These are phyloP conservation scores for Clavispora asparagi DNA, from an alignment of 805 yeast genomes.

Conservation along the genomic window DNA sequence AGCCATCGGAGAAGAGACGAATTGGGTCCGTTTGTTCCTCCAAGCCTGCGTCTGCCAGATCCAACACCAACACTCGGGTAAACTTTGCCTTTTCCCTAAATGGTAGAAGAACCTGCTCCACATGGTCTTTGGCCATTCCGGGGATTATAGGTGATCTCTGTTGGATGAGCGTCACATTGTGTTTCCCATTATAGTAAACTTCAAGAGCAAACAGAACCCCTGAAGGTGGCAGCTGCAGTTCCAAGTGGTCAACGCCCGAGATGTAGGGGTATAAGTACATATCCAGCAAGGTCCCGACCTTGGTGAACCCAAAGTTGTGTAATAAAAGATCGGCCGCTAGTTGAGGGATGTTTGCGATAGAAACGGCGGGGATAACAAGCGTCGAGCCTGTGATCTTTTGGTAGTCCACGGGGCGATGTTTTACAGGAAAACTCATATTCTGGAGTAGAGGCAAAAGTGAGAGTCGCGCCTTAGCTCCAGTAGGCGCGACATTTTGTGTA, in stretches of 20 bases:
- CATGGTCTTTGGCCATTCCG: slow-evolving; percentile 46
- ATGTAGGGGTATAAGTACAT: slow-evolving; percentile 71
- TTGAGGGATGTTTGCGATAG: slow-evolving; percentile 90
- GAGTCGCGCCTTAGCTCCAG: not conserved
- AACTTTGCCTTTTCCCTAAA: slow-evolving; percentile 41
- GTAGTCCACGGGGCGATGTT: not conserved
- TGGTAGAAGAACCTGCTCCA: slow-evolving; percentile 46
- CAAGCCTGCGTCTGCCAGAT: slow-evolving; percentile 68
- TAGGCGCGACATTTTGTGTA: not conserved
- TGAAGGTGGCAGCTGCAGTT: slow-evolving; percentile 2
- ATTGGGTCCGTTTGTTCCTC: slow-evolving; percentile 19
- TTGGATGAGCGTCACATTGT: slow-evolving; percentile 57
- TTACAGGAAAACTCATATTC: slow-evolving; percentile 2
- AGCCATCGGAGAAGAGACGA: slow-evolving; percentile 25
- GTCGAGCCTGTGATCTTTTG: slow-evolving; percentile 23
- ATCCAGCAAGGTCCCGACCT: slow-evolving; percentile 55
- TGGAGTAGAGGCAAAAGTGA: not conserved
- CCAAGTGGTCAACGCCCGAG: slow-evolving; percentile 60
- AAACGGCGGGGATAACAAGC: slow-evolving; percentile 71
- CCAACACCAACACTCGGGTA: slow-evolving; percentile 48
- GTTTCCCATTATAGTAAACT: slow-evolving; percentile 42
- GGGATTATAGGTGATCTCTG: slow-evolving; percentile 84
- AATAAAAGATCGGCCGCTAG: slow-evolving; percentile 68
- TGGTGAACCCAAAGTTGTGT: slow-evolving; percentile 50
- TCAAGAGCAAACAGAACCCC: slow-evolving; percentile 63